Base-by-base conservation (phyloP, 495 filamentous ascomycete genomes). In the Aspergillus nanangensis region DNA sequence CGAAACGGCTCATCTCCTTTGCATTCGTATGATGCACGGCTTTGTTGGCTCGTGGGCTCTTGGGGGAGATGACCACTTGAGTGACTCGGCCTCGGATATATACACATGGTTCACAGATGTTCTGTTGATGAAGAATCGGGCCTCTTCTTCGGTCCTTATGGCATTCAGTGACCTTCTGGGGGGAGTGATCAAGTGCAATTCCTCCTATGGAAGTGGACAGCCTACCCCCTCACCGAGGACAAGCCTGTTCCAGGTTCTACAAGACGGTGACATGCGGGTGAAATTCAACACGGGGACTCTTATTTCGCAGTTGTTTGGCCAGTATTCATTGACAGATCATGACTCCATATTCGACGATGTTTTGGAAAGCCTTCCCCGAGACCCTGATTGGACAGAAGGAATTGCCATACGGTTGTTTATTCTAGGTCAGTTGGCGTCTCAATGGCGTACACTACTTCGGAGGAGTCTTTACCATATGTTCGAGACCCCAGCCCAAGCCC, bases 401-500 rank as follows among this genome's bases (percentile, higher is more conserved):
- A 89, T 97, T 50, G 88, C 90, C 3, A 74, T 93, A 34, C 83
- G 94, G 13, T 67, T 97, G 7, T 81, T 86, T 54, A 79, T 86
- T 20, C 71, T 96, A 9, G 75, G 82, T 4, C 77, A 77, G 49
- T 66, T 99, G 31, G 92, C 85, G 34, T 85, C 88, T 21, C 61
- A 64, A 50, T 96, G 87, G 90, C 80, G 83, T 45, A 94, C 87
- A 5, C 74, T 92, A 43, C 70, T 91, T 37, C 86, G 88, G 40
- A 83, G 84, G 48, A 85, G 86, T 50, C 85, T 95, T 15, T 97
- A 96, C 61, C 84, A 91, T 62, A 89, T 96, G 18, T 93, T 96
- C 53, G 93, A 96, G 62, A 89, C 81, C 0, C 82, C 93, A 1
- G 89, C 83, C 5, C 77, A 77, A 32, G 75, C 92, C 1, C 69